Evolutionary conservation across 371 early-diverging fungal genomes (phyloP), one percentile per base, ranked within the genome.

Genomic region (Mucor circinelloides): DNA sequence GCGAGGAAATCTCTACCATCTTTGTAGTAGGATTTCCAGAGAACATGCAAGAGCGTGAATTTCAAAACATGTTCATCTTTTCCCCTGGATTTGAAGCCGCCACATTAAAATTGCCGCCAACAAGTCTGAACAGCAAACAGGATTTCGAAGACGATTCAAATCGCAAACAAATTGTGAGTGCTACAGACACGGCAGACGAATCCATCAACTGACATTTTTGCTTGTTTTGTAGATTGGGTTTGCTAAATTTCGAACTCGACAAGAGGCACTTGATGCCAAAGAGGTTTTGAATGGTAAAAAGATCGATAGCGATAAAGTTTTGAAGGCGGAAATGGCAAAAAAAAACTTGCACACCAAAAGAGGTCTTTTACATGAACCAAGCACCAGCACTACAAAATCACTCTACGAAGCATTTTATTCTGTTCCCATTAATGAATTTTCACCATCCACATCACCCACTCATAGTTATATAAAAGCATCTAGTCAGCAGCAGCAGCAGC

Each of bases 21-120:
- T 97, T 96, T 83, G 95, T 97, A 7, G 94, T 95, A 28, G 97
- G 97, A 12, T 95, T 97, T 66, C 97, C 97, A 38, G 95, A 95
- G 32, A 95, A 97, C 74, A 94, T 96, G 89, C 86, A 85, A 72
- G 96, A 97, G 74, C 82, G 97, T 63, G 97, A 97, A 79, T 95
- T 97, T 68, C 94, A 94, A 68, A 95, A 94, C 79, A 94, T 95
- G 95, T 97, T 97, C 77, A 90, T 89, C 19, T 96, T 97, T 73
- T 90, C 89, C 12, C 86, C 91, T 15, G 97, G 96, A 12, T 97
- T 95, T 68, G 96, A 95, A 74, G 95, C 93, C 1, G 95, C 96
- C 8, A 90, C 93, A 2, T 84, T 97, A 52, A 95, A 95, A 78
- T 79, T 83, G n/a, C 92, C 92, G 27, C 72, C 79, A 57, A 76